Conservation (phyloP, 805 yeast species). For the Jamesozyma lodderae region DNA sequence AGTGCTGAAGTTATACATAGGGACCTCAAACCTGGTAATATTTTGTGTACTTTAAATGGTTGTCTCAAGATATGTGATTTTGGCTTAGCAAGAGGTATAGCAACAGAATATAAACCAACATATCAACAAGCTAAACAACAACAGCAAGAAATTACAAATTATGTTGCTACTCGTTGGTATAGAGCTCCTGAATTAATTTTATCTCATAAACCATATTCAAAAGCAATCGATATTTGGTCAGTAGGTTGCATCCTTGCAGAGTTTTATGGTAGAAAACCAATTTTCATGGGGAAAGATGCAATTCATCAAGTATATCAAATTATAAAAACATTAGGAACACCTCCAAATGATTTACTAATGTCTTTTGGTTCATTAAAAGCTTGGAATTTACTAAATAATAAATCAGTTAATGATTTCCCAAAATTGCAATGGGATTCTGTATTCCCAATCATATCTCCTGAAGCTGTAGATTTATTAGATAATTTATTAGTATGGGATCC, state of each 20-base stretch:
- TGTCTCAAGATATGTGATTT: conserved; percentile 82
- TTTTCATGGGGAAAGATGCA: conserved; percentile 69
- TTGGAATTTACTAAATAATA: conserved; percentile 38
- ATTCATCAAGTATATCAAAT: conserved; percentile 65
- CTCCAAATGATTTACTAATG: conserved; percentile 39
- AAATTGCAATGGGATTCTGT: conserved; percentile 41
- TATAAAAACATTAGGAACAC: conserved; percentile 61
- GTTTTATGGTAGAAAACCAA: conserved; percentile 67
- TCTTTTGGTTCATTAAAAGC: conserved; percentile 40
- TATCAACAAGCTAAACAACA: conserved; percentile 2
- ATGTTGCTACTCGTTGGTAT: conserved; percentile 94
- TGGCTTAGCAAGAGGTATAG: conserved; percentile 80
- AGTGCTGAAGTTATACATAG: conserved; percentile 89
- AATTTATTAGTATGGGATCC: conserved; percentile 59
- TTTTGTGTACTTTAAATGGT: conserved; percentile 68
- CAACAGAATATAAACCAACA: conserved; percentile 12
- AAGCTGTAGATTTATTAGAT: conserved; percentile 46
- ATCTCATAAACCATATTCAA: conserved; percentile 48
- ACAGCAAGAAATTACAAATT: conserved; percentile 52
- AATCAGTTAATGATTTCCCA: conserved; percentile 28
- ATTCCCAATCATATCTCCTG: conserved; percentile 52
- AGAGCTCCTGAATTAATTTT: conserved; percentile 86
- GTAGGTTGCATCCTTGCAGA: conserved; percentile 87
- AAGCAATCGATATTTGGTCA: conserved; percentile 86
- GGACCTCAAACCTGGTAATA: conserved; percentile 87